Evolutionary conservation across 305 asterid species (phyloP).

Genomic region (Plantago coronopus): DNA sequence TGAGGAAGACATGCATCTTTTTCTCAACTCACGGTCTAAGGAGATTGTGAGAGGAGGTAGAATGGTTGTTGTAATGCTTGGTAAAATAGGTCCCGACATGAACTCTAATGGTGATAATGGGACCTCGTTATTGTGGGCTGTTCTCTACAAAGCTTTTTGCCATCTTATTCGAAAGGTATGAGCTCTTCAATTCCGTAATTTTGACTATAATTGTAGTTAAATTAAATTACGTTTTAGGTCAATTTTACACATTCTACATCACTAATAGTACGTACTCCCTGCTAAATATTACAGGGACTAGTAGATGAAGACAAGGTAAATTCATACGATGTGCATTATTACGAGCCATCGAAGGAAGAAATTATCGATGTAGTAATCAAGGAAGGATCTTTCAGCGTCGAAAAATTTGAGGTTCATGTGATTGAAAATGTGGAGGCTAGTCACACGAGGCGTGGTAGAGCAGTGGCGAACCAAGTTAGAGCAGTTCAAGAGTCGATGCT

Average conservation of each 20-base stretch:
- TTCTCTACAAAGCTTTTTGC: slow-evolving; percentile 41
- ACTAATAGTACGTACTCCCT: neutral
- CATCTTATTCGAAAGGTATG: too few relatives aligned
- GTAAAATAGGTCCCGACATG: slow-evolving; percentile 31
- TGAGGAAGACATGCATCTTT: slow-evolving; percentile 41
- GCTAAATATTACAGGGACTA: slow-evolving; percentile 33
- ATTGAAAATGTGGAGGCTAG: slow-evolving; percentile 25
- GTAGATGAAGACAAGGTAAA: slow-evolving; percentile 43
- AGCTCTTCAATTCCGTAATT: too few relatives aligned
- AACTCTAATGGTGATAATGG: slow-evolving; percentile 34
- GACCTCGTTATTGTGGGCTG: slow-evolving; percentile 45
- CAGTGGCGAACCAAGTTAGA: slow-evolving; percentile 49
- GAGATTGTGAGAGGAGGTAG: slow-evolving; percentile 48
- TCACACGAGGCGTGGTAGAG: slow-evolving; percentile 33
- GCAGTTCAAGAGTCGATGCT: slow-evolving; percentile 62
- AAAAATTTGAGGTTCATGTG: slow-evolving; percentile 33
- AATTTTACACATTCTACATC: slow-evolving; percentile 34
- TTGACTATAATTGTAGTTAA: too few relatives aligned
- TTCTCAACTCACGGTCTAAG: slow-evolving; percentile 39
- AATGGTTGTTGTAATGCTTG: slow-evolving; percentile 44
- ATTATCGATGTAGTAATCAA: slow-evolving; percentile 31
- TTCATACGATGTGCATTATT: slow-evolving; percentile 50
- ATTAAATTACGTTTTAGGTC: too few relatives aligned
- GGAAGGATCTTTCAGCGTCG: slow-evolving; percentile 38
- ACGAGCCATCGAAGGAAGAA: slow-evolving; percentile 50